Conservation (phyloP, 257 asterid species). For the Cinchona pubescens region DNA sequence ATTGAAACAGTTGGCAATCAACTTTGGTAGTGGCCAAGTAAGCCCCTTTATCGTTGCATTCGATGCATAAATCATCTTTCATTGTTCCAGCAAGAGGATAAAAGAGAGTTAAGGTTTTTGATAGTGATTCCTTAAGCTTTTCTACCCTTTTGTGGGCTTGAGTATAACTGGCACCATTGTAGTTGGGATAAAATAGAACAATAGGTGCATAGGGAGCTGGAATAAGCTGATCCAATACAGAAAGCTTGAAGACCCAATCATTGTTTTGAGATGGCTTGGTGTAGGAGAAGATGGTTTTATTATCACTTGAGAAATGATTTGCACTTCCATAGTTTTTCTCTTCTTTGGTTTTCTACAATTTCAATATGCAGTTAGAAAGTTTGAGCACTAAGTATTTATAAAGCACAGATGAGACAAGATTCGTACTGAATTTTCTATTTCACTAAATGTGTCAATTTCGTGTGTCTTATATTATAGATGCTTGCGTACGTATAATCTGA, state of each 20-base stretch:
- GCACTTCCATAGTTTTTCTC: conserved; percentile 34
- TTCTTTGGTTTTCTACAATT: neutral
- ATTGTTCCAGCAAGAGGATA: conserved; percentile 69
- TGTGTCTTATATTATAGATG: too few relatives aligned
- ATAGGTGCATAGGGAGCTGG: conserved; percentile 77
- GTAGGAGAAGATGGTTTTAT: conserved; percentile 67
- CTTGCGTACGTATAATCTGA: too few relatives aligned
- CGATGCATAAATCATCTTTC: conserved; percentile 50
- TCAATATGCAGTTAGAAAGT: neutral
- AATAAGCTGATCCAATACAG: conserved; percentile 62
- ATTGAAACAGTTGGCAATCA: conserved; percentile 27
- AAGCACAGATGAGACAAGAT: too few relatives aligned
- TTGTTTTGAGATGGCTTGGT: conserved; percentile 56
- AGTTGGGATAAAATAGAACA: conserved; percentile 48
- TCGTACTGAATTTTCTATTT: too few relatives aligned
- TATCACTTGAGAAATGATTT: conserved; percentile 42
- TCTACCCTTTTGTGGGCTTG: conserved; percentile 28
- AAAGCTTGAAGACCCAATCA: conserved; percentile 45
- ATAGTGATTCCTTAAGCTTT: conserved; percentile 49
- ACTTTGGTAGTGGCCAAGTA: conserved; percentile 42
- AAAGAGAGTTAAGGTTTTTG: conserved; percentile 44
- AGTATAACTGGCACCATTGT: conserved; percentile 11
- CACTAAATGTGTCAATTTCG: too few relatives aligned
- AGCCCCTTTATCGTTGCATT: conserved; percentile 68
- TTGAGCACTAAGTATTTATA: conserved; percentile 12